Evolutionary conservation across 805 yeast genomes (phyloP), one percentile per base, ranked within the genome.

Genomic region (Hanseniaspora nectarophila): DNA sequence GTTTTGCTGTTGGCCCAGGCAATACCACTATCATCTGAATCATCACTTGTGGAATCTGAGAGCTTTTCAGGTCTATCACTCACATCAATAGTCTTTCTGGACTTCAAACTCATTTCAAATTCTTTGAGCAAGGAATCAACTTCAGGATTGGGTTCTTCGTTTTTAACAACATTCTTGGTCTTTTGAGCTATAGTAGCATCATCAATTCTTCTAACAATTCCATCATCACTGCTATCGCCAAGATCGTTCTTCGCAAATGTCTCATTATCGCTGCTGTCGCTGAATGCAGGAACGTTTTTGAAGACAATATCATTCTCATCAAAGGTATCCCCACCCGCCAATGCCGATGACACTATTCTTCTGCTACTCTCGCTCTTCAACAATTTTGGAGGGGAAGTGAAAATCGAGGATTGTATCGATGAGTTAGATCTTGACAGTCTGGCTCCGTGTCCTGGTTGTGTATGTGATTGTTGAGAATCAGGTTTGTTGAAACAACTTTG

Each of bases 301-400:
- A 89, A 89, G 2, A 80, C 76, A 31, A 87, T 75, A 2, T 72
- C 75, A 59, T 84, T 85, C 57, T 87, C 95, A 43, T 72, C 73
- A 66, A 84, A 85, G 15, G 77, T 75, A 59, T 77, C 82, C 0
- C 45, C 46, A 20, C 53, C 53, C 18, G 68, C 68, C 45, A 67
- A 59, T 6, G 65, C 59, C 2, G 67, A 65, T 0, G 70, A 66
- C 1, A 66, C 63, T 10, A 68, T 61, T 34, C 70, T 59, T 56
- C 66, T 60, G 0, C 69, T 60, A 32, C 59, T 62, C 1, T 60
- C 60, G 35, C 67, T 57, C 32, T 61, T 62, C 15, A 63, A 39
- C 8, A 63, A 44, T 20, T 62, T 60, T 0, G 67, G 63, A 2
- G 65, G 59, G 2, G 61, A 51, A 12, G 57, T 59, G 20, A 58